These are phyloP conservation scores for Candida ovalis DNA, from an alignment of 805 yeast species.

Conservation along the genomic window DNA sequence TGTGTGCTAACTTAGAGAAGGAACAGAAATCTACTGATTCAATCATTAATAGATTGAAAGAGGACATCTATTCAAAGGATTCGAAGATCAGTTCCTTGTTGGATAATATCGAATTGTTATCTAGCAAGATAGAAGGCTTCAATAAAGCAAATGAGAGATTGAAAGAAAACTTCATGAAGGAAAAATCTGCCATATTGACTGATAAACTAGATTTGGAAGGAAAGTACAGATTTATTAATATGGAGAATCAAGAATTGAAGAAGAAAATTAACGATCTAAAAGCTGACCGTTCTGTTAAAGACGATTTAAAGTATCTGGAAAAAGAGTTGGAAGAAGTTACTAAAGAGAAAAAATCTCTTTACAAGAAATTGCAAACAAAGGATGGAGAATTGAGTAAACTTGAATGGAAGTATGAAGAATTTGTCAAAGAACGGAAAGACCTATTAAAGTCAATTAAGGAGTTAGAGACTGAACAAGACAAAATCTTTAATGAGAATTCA, in stretches of 20 bases:
- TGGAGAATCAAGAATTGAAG: conserved; percentile 36
- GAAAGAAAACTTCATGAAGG: conserved; percentile 32
- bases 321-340: conserved; percentile 13
- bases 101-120: conserved; percentile 7
- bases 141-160: conserved; percentile 24
- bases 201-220: conserved; percentile 37
- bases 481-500: conserved; percentile 16
- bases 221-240: conserved; percentile 32
- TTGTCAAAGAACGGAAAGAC: conserved; percentile 12
- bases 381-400: conserved; percentile 14
- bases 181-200: conserved; percentile 33
- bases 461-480: conserved; percentile 19
- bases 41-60: conserved; percentile 7
- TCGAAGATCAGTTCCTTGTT: conserved; percentile 33
- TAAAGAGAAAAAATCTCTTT: conserved; percentile 11
- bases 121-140: conserved; percentile 30
- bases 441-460: conserved; percentile 14
- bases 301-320: conserved; percentile 2
- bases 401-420: conserved; percentile 14
- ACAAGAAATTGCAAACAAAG: conserved; percentile 9
- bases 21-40: conserved; percentile 15
- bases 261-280: conserved; percentile 28
- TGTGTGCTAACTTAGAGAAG: conserved; percentile 21
- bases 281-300: conserved; percentile 2
- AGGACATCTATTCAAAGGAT: conserved; percentile 34